Evolutionary conservation across 495 filamentous ascomycete species (phyloP), one percentile per base, ranked within the genome.

Genomic region (Oleoguttula mirabilis): DNA sequence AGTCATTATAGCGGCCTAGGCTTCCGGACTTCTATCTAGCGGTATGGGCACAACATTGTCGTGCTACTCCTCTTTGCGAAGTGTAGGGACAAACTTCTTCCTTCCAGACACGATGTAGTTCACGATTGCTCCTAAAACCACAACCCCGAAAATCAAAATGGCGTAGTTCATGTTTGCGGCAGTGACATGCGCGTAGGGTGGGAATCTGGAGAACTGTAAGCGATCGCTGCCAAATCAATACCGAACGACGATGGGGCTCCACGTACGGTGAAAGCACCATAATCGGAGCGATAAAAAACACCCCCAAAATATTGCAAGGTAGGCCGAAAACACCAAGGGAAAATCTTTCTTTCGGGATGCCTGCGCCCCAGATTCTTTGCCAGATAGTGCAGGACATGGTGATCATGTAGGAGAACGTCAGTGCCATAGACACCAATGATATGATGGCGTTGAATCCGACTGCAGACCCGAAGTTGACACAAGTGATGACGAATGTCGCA

Each of bases 391-490:
- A 42, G 11, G 20, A 17, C 25, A 47, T 42, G 14, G 39, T 16
- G 19, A 47, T 20, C 21, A 22, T 23, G 38, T 47, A 47, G 6
- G 44, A 47, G 44, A 21, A 37, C 7, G 32, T 35, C 16, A 35
- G 19, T 6, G 32, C 7, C 16, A 35, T 15, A 10, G 32, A 35
- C 7, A 37, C 34, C 11, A 60, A 50, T 52, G 74, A 72, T 35
- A 69, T 57, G 20, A 77, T 64, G 27, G 68, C 69, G 51, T 72
- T 71, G 50, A 79, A 66, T 5, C 72, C 75, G 7, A 66, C 63
- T 1, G 62, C 44, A 0, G 69, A 73, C 11, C 71, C 75, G 42
- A 80, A 68, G 50, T 75, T 76, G 56, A 80, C 76, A 20, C 76
- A 55, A 0, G 72, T 71, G 0, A 80, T 57, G 21, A 73, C 55